phyloP scores from a whole-genome alignment of 78 protist species.

The Cavenderia fasciculata region DNA sequence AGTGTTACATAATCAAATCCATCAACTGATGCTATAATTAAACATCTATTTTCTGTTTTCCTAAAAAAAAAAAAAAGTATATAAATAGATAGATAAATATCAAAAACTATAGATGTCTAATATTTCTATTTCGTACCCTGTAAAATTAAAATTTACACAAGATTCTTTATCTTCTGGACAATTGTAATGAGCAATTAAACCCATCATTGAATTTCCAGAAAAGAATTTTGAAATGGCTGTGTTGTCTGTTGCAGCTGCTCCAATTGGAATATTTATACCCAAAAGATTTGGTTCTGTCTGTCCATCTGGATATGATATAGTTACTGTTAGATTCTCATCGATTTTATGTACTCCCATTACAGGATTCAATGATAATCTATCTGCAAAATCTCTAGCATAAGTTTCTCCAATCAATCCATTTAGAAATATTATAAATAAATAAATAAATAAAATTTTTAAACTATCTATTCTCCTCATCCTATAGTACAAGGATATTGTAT shows the following conservation, averaged over 20 bases:
- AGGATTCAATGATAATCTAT: background rate
- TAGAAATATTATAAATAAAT: no score
- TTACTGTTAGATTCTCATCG: background rate
- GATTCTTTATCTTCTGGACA: background rate
- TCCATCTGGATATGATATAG: background rate
- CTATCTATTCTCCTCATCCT: no score
- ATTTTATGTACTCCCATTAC: background rate
- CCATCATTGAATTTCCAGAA: background rate
- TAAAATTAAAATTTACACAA: background rate
- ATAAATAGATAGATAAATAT: no score
- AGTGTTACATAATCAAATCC: slow-evolving; percentile 22
- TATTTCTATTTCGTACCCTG: no score
- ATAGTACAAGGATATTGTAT: no score
- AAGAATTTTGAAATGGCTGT: background rate
- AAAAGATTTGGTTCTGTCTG: background rate
- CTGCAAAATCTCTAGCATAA: no score
- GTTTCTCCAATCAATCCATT: no score
- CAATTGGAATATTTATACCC: background rate
- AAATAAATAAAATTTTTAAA: no score
- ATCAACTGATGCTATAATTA: slow-evolving; percentile 24
- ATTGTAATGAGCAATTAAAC: slow-evolving; percentile 34
- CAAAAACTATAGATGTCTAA: no score
- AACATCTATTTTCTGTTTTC: background rate
- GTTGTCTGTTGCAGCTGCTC: background rate
- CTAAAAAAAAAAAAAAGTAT: no score